phyloP scores from a whole-genome alignment of 306 rosid genomes.

The Lathyrus sativus region DNA sequence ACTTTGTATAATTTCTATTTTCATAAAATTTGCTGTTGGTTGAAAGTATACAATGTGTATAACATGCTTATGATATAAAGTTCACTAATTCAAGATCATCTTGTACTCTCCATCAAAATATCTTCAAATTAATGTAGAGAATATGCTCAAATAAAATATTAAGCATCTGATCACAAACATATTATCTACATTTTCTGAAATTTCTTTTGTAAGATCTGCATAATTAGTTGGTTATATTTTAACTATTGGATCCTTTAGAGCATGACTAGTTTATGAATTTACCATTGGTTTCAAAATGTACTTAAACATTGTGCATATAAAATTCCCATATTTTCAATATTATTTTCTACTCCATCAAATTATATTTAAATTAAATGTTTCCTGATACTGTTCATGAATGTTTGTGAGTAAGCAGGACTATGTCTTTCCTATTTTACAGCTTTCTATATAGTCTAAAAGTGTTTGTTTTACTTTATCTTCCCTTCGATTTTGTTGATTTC shows the following conservation, averaged over 20 bases:
- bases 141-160: conserved; percentile 11
- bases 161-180: conserved; percentile 16
- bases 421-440: conserved; percentile 18
- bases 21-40: conserved; percentile 7
- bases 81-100: conserved; percentile 6
- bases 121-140: neutral
- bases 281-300: conserved; percentile 9
- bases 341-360: conserved; percentile 20
- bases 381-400: conserved; percentile 10
- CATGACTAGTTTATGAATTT: conserved; percentile 13
- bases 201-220: conserved; percentile 2
- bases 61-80: neutral
- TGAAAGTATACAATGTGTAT: conserved; percentile 6
- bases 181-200: conserved; percentile 2
- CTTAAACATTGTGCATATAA: neutral
- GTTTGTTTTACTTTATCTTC: conserved; percentile 13
- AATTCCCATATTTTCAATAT: conserved; percentile 1
- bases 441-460: conserved; percentile 12
- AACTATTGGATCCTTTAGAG: conserved; percentile 8
- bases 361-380: conserved; percentile 6
- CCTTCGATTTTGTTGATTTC: conserved; percentile 32
- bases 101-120: conserved; percentile 1
- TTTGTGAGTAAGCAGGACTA: neutral
- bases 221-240: conserved; percentile 17
- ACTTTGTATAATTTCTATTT: neutral